Percentiles rank a stretch among this genome's conserved stretches.
phyloP scores from a whole-genome alignment of 129 eudicot genomes.

The Tanacetum coccineum region DNA sequence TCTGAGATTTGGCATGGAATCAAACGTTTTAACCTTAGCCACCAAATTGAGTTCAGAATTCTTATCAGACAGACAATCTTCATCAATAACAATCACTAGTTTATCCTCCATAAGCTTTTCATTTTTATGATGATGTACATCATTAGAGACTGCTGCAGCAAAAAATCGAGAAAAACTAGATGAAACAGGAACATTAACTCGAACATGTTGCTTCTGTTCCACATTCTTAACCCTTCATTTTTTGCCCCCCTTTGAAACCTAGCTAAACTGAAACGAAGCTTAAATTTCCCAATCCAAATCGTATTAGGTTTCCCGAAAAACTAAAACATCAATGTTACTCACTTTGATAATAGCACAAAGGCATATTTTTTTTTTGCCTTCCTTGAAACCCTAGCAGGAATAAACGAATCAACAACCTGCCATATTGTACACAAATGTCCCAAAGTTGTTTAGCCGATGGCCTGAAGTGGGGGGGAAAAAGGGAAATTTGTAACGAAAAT shows the following conservation, averaged over 20 bases:
- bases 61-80: neutral
- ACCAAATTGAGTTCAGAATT: neutral
- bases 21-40: neutral
- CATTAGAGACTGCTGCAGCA: neutral
- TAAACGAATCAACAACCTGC: neutral
- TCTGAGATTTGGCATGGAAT: neutral
- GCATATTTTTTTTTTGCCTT: no score
- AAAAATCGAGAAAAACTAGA: neutral
- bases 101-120: neutral
- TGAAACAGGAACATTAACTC: neutral
- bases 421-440: neutral
- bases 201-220: neutral
- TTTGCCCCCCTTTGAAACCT: neutral
- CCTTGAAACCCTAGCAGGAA: neutral
- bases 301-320: neutral
- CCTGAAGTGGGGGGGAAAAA: no score
- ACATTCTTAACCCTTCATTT: neutral
- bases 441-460: neutral
- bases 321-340: neutral
- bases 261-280: neutral
- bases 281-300: neutral
- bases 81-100: neutral
- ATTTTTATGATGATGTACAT: neutral
- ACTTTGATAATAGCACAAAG: no score
- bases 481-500: neutral